Conservation (phyloP, 139 green algal species). For the Nannochloris sp. region DNA sequence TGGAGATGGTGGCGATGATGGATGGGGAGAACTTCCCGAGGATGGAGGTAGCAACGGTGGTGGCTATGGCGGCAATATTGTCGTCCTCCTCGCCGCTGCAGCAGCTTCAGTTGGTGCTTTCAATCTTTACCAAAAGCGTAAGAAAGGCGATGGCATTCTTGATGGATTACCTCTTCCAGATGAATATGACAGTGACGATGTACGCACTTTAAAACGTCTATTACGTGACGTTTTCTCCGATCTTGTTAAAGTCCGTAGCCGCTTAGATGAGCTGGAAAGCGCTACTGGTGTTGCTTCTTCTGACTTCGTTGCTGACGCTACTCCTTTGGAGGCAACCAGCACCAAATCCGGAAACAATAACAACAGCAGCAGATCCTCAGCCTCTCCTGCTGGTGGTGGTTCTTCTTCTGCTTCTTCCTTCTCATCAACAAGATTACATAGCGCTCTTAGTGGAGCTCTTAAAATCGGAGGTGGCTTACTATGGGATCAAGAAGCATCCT, state of each 20-base stretch:
- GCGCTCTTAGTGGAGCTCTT: background rate
- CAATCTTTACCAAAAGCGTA: background rate
- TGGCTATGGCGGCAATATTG: constrained; percentile 7
- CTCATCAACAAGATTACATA: background rate
- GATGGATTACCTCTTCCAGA: background rate
- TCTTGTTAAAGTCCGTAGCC: constrained; percentile 22
- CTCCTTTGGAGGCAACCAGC: background rate
- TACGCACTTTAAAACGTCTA: constrained; percentile 34
- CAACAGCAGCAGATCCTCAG: constrained; percentile 7
- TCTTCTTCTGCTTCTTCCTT: no score
- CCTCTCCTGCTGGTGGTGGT: background rate
- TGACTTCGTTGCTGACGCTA: background rate
- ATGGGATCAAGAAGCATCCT: constrained; percentile 17
- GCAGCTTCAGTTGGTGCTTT: constrained; percentile 5
- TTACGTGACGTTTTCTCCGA: constrained; percentile 39
- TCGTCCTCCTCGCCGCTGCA: background rate
- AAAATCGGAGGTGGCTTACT: constrained; percentile 20
- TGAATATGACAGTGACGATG: constrained; percentile 17
- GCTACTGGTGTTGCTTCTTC: background rate
- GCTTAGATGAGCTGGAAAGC: constrained; percentile 26
- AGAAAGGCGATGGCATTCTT: background rate
- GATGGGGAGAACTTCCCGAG: background rate
- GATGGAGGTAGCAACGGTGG: background rate
- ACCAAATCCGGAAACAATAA: background rate
- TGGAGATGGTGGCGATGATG: background rate